Evolutionary conservation across 1,139 yeast genomes (phyloP).

Genomic region (Zygosaccharomyces pseudobailii): DNA sequence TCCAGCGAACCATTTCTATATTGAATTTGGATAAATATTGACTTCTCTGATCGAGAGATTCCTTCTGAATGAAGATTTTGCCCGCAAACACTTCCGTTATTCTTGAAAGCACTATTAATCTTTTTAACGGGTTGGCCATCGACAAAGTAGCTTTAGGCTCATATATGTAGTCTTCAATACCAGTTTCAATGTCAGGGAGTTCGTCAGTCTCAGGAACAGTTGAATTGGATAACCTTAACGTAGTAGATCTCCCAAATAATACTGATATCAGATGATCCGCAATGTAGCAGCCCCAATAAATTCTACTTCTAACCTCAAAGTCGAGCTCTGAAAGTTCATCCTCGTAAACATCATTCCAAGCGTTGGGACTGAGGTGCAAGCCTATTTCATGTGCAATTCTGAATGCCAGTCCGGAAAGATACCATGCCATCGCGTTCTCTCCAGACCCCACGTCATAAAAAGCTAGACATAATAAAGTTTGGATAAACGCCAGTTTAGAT

Average conservation of each 20-base stretch:
- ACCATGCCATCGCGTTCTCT: conserved; percentile 56
- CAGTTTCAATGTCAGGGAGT: conserved; percentile 49
- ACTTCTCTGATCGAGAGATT: conserved; percentile 22
- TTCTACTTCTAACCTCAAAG: conserved; percentile 51
- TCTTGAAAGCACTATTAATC: conserved; percentile 49
- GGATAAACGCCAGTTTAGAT: conserved; percentile 36
- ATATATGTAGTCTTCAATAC: conserved; percentile 42
- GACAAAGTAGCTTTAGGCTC: conserved; percentile 30
- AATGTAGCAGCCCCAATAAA: conserved; percentile 60
- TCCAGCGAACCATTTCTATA: conserved; percentile 46
- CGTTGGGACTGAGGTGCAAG: conserved; percentile 53
- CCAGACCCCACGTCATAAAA: conserved; percentile 56
- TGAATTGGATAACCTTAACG: conserved; percentile 50
- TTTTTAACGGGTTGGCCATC: conserved; percentile 43
- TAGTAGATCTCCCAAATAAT: conserved; percentile 51
- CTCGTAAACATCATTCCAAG: conserved; percentile 40
- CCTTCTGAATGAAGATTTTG: conserved; percentile 25
- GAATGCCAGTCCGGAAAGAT: conserved; percentile 56
- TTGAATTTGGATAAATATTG: conserved; percentile 40
- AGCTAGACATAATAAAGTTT: conserved; percentile 47
- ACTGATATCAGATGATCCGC: conserved; percentile 57
- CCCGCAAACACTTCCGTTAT: conserved; percentile 46
- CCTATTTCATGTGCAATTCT: conserved; percentile 61
- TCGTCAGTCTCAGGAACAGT: conserved; percentile 56
- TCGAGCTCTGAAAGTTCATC: conserved; percentile 35